A percentile compares a stretch with the other conserved stretches of the same genome.
Evolutionary conservation across 208 protist genomes (phyloP).

Genomic region (Plasmodiophora brassicae): DNA sequence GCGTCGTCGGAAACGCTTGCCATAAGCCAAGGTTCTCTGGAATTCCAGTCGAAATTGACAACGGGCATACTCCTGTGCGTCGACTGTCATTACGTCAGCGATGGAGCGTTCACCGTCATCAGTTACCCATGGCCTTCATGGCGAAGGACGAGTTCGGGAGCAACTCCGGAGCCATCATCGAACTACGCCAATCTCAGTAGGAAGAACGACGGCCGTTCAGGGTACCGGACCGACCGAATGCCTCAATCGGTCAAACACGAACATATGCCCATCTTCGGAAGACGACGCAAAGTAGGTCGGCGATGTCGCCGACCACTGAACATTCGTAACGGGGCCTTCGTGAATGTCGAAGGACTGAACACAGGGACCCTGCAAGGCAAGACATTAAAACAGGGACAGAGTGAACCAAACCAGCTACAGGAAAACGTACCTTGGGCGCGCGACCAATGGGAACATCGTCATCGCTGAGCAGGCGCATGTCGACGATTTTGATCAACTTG

Average conservation of each 20-base stretch:
- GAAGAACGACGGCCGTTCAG: too few relatives aligned
- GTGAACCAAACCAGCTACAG: background rate
- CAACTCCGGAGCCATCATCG: background rate
- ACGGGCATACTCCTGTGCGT: too few relatives aligned
- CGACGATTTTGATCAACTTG: background rate
- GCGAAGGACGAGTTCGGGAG: background rate
- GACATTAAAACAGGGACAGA: background rate
- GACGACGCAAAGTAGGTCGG: background rate
- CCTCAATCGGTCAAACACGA: conserved; percentile 11
- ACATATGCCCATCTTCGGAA: conserved; percentile 11
- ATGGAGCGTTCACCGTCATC: background rate
- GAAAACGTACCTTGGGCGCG: too few relatives aligned
- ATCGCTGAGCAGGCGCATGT: background rate
- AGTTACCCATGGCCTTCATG: conserved; percentile 10
- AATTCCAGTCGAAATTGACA: conserved; percentile 18
- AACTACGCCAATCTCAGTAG: too few relatives aligned
- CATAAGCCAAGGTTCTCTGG: background rate
- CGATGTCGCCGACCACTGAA: conserved; percentile 1
- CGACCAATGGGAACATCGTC: background rate
- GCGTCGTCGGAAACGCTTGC: conserved; percentile 11
- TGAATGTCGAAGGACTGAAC: background rate
- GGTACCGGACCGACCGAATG: too few relatives aligned
- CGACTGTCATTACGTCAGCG: background rate
- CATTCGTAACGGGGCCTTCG: background rate
- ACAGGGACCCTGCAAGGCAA: background rate